These are phyloP conservation scores for Vaccinium macrocarpon DNA, from an alignment of 148 eudicot species.

Conservation along the genomic window DNA sequence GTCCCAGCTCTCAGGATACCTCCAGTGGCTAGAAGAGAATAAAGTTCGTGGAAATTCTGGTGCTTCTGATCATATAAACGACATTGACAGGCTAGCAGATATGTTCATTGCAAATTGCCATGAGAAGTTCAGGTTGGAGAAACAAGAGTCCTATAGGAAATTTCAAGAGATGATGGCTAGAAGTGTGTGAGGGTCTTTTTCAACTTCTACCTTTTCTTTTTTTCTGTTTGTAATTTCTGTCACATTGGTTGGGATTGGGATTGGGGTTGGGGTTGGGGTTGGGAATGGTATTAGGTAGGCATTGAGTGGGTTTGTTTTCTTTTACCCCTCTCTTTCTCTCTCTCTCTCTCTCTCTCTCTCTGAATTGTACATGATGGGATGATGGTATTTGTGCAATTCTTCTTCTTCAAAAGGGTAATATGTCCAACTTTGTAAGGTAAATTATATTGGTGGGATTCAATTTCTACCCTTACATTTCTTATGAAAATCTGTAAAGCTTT, in stretches of 20 bases:
- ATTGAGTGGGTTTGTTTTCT: background rate
- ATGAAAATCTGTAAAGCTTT: background rate
- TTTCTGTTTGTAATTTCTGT: background rate
- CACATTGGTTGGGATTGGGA: background rate
- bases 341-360: constrained; percentile 7
- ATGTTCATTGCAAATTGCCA: constrained; percentile 81
- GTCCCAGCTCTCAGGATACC: constrained; percentile 67
- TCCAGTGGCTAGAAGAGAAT: constrained; percentile 83
- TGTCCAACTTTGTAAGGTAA: constrained; percentile 10
- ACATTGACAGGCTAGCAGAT: constrained; percentile 85
- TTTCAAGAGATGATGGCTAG: constrained; percentile 98
- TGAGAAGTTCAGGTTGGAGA: constrained; percentile 95
- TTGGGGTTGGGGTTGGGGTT: background rate
- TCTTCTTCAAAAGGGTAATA: constrained; percentile 12
- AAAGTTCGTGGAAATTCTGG: constrained; percentile 11
- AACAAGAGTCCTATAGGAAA: constrained; percentile 83
- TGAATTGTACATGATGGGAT: constrained; percentile 43
- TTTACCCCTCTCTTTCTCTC: background rate
- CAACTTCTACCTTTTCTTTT: background rate
- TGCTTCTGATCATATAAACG: constrained; percentile 29
- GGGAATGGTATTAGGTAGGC: background rate
- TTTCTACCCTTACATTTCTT: background rate
- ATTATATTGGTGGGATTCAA: background rate
- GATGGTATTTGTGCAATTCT: constrained; percentile 27
- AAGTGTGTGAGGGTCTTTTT: constrained; percentile 42